Percentiles rank a stretch among this genome's conserved stretches.
Evolutionary conservation across 2,329 filamentous ascomycete genomes (phyloP).

Genomic region (Fusarium sp.): DNA sequence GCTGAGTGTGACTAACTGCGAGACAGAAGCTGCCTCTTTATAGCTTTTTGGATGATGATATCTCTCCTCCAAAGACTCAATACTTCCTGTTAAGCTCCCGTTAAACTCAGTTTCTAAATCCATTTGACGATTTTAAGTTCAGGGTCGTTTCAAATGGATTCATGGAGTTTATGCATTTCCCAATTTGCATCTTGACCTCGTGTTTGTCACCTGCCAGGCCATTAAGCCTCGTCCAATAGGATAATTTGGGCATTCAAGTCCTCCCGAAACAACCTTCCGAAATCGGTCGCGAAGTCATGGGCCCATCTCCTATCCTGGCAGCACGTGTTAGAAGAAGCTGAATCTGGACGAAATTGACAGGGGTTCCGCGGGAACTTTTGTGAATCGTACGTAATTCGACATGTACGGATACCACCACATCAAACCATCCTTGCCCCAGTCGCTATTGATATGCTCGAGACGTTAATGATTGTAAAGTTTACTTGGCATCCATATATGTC

Average conservation of each 20-base stretch:
- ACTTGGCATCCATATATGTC: neutral
- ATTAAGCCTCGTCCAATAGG: neutral
- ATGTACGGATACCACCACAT: neutral
- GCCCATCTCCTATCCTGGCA: neutral
- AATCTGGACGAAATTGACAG: neutral
- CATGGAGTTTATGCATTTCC: neutral
- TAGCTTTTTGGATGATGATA: neutral
- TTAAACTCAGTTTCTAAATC: neutral
- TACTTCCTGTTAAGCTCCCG: neutral
- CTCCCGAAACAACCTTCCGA: neutral
- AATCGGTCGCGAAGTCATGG: neutral
- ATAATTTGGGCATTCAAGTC: neutral
- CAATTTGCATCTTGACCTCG: neutral
- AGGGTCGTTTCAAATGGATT: neutral
- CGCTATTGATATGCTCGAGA: neutral
- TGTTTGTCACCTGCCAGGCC: neutral
- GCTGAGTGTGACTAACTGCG: neutral
- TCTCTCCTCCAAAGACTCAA: neutral
- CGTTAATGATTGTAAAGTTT: neutral
- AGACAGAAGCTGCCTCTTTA: neutral
- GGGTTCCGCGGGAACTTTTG: neutral
- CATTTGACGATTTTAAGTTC: neutral
- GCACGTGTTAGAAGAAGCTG: neutral
- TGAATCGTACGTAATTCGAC: neutral
- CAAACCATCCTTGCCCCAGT: neutral